Evolutionary conservation across 75 land plant genomes (phyloP).

Genomic region (Picea glauca): DNA sequence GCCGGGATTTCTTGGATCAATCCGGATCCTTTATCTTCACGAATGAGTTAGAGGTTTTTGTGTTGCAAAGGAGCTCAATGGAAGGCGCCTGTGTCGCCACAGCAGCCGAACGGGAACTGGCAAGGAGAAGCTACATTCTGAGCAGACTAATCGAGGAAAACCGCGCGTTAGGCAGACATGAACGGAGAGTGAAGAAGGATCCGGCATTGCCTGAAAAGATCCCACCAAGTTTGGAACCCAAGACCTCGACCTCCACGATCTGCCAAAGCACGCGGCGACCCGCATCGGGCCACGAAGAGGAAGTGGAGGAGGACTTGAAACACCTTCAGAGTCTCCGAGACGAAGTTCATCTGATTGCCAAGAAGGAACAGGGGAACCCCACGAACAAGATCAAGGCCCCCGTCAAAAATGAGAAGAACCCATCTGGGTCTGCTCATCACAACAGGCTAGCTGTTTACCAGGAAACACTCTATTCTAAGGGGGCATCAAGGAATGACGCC

Average conservation of each 20-base stretch:
- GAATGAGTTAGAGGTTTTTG: too few species aligned
- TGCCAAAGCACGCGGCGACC: background rate
- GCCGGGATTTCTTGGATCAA: too few species aligned
- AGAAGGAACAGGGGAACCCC: background rate
- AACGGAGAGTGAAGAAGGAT: background rate
- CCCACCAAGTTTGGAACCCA: background rate
- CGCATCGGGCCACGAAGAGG: background rate
- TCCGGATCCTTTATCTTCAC: too few species aligned
- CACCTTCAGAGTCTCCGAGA: slow-evolving; percentile 8
- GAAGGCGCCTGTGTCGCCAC: slow-evolving; percentile 2
- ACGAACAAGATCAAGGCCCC: background rate
- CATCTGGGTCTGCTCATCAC: background rate
- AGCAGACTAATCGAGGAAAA: background rate
- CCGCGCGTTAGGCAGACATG: background rate
- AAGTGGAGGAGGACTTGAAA: background rate
- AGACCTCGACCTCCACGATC: background rate
- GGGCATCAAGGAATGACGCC: background rate
- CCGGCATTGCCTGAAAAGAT: background rate
- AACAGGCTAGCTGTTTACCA: background rate
- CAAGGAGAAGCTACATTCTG: slow-evolving; percentile 3
- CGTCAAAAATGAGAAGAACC: background rate
- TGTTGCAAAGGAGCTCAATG: background rate
- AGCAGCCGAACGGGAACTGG: slow-evolving; percentile 5
- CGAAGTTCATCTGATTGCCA: background rate
- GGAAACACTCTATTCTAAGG: background rate